Evolutionary conservation across 352 stramenopile species (phyloP), one percentile per base, ranked within the genome.

Genomic region (Pythium grandisporangium): DNA sequence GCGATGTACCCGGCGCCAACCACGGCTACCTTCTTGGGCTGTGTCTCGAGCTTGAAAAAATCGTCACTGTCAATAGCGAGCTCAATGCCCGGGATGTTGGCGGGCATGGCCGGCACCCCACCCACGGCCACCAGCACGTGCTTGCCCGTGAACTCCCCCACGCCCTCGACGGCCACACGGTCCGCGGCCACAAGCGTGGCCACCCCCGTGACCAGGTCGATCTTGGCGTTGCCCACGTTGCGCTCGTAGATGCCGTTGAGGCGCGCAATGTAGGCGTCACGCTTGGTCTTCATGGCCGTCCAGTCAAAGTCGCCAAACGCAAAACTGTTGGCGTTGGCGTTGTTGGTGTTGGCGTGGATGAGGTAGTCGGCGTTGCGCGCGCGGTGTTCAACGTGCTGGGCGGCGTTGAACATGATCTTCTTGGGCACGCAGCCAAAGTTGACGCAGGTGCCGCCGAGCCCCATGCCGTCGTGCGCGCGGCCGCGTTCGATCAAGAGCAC

Each of bases 401-500:
- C 75, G 4, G 84, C 66, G 61, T 97, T 96, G 46, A 86, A 98
- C 94, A 99, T 98, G 40, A 99, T 72, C 68, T 99, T 99, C 72
- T 99, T 99, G 14, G 96, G 95, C 39, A 99, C 95, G 75, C 95
- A 99, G 48, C 96, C 95, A 23, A 97, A 96, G 66, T 99, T 98
- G 36, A 99, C 96, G 61, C 96, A 99, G 13, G 96, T 99, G 50
- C 96, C 96, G 44, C 93, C 95, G 50, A 86, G 63, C 7, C 80
- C 69, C 45, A 66, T 66, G 45, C 66, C 82, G 50, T 86, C 66
- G 34, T 61, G 52, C 45, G 67, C 45, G 40, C 67, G 70, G 30
- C 70, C 63, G 42, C 74, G 76, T 63, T 99, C 96, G 22, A 98
- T 70, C 11, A 99, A 60, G 7, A 94, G 89, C 14, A 98, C 95